Evolutionary conservation across 225 moss, liverwort and hornwort species (phyloP).

Genomic region (Physcomitrellopsis africana): DNA sequence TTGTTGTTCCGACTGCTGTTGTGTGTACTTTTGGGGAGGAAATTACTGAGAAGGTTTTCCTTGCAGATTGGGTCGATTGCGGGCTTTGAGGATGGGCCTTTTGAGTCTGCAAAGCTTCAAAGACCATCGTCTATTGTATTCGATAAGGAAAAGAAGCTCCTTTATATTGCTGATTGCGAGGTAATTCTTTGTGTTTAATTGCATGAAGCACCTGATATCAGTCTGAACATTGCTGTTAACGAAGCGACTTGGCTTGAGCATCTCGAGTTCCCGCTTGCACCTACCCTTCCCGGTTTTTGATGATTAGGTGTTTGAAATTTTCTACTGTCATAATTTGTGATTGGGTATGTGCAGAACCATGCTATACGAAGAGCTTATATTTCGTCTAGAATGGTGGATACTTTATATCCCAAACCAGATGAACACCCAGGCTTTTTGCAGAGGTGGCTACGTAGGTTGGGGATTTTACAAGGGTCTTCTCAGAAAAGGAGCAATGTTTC

Average conservation of each 20-base stretch:
- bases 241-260: neutral
- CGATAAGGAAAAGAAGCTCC: constrained; percentile 47
- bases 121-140: constrained; percentile 58
- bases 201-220: constrained; percentile 1
- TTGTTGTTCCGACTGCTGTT: neutral
- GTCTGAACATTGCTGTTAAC: constrained; percentile 2
- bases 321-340: neutral
- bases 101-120: constrained; percentile 61
- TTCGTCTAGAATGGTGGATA: constrained; percentile 50
- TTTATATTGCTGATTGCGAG: constrained; percentile 86
- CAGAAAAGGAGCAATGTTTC: constrained; percentile 25
- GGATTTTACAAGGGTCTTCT: constrained; percentile 20
- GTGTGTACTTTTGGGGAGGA: neutral
- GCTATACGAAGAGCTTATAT: constrained; percentile 73
- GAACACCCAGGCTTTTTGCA: constrained; percentile 31
- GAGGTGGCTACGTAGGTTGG: constrained; percentile 45
- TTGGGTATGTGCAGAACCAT: constrained; percentile 65
- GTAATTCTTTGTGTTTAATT: constrained; percentile 33
- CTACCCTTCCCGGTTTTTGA: neutral
- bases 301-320: neutral
- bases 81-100: constrained; percentile 76
- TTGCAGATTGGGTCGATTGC: constrained; percentile 72
- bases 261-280: neutral
- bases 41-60: neutral
- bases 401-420: constrained; percentile 44